Evolutionary conservation across 345 rosid genomes (phyloP).

Genomic region (Boechera retrofracta): DNA sequence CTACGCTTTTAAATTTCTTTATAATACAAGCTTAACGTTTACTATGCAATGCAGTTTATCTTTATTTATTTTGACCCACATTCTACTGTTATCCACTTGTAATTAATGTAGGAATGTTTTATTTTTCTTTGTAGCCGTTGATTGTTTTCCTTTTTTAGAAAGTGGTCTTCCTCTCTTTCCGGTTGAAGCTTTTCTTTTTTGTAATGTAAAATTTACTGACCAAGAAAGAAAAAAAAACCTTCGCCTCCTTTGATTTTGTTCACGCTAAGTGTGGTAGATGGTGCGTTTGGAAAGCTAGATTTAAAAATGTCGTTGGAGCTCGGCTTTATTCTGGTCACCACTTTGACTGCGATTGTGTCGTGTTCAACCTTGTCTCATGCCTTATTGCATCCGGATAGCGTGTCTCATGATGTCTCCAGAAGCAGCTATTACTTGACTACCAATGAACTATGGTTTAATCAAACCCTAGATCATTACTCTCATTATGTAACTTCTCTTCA

Average conservation of each 20-base stretch:
- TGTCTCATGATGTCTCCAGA: constrained; percentile 45
- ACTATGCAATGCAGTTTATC: not conserved
- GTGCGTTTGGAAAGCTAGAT: not conserved
- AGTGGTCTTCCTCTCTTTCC: constrained; percentile 33
- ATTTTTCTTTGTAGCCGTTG: not conserved
- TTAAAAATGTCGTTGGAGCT: constrained; percentile 11
- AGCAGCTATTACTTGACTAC: constrained; percentile 62
- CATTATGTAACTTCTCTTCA: constrained; percentile 55
- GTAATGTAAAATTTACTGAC: not conserved
- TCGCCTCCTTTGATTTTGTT: not conserved
- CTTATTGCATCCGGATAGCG: constrained; percentile 41
- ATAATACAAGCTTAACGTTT: too few species aligned
- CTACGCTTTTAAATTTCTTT: too few species aligned
- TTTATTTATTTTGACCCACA: not conserved
- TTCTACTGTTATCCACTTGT: not conserved
- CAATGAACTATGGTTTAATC: constrained; percentile 74
- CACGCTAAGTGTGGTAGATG: not conserved
- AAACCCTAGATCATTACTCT: constrained; percentile 85
- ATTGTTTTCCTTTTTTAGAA: constrained; percentile 14
- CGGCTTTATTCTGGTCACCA: constrained; percentile 9
- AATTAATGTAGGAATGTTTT: not conserved
- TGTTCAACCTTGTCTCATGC: constrained; percentile 46
- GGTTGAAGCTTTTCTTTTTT: not conserved
- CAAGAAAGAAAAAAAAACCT: not conserved
- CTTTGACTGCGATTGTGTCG: constrained; percentile 1